Base-by-base conservation (phyloP, 2,329 filamentous ascomycete species). In the Monilinia vaccinii-corymbosi region DNA sequence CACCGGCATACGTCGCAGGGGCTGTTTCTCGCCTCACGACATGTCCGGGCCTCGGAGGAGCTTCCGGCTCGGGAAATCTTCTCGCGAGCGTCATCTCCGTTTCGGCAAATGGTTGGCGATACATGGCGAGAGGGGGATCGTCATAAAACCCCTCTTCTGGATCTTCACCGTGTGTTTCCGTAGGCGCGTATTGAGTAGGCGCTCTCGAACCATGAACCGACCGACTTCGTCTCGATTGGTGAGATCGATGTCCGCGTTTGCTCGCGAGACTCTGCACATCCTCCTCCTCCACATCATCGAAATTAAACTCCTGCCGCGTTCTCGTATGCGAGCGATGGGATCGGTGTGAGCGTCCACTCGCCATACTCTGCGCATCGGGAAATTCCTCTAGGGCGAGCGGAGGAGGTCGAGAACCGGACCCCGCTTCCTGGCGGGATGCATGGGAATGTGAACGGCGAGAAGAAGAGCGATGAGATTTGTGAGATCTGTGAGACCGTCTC, bases 51-150 rank as follows among this genome's bases (percentile, higher is more conserved):
- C 23, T 36, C 2, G 36, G 28, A 18, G 42, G 48, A 31, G 42
- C 45, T 31, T 63, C 65, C 28, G 63, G 50, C 49, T 70, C 69
- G 10, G 70, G 69, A 58, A 70, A 65, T 52, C 70, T 60, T 11
- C 48, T 36, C 28, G 28, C 14, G 7, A 51, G 38, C 28, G 14
- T 45, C 16, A 59, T 10, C n/a, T 59, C 48, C 21, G 56, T 66
- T 25, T 67, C 67, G 23, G 66, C 56, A n/a, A 63, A 64, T 25
- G 70, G 66, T 23, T 64, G 46, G 2, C 52, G 60, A 56, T 69
- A 68, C 44, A 58, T 52, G 28, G 36, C 25, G 11, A 44, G 46
- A 44, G 42, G 28, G n/a, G 49, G 31, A 5, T 59, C 56, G 18
- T 59, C 31, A 28, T 21, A 13, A 18, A 47, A 58, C 1, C 23